These are phyloP conservation scores for Chenopodium suecicum DNA, from an alignment of 148 eudicot genomes.

Conservation along the genomic window DNA sequence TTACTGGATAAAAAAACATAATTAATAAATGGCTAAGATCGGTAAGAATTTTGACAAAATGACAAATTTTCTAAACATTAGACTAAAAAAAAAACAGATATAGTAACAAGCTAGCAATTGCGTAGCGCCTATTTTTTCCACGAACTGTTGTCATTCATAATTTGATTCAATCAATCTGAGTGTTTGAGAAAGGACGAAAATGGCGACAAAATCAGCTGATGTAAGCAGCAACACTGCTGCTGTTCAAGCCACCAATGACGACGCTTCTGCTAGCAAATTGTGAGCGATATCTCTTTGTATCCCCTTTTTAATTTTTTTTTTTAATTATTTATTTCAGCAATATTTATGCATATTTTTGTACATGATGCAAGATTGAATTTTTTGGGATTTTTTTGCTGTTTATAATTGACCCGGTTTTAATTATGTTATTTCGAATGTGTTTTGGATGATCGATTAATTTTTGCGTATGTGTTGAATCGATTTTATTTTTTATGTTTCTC, in stretches of 20 bases:
- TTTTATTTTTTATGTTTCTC: not conserved
- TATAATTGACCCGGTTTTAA: not conserved
- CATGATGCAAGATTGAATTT: not conserved
- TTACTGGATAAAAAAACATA: too few species aligned
- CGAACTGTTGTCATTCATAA: too few species aligned
- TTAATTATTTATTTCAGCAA: not conserved
- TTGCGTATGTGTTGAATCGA: not conserved
- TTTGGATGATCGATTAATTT: not conserved
- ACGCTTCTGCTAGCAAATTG: constrained; percentile 96
- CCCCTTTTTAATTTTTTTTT: too few species aligned
- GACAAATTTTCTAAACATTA: too few species aligned
- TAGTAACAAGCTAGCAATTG: too few species aligned
- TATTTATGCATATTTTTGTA: not conserved
- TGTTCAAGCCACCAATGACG: constrained; percentile 97
- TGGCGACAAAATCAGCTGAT: constrained; percentile 52
- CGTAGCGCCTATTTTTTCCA: too few species aligned
- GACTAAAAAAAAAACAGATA: too few species aligned
- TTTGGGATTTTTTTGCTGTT: not conserved
- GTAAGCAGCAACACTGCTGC: constrained; percentile 75
- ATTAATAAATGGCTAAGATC: too few species aligned
- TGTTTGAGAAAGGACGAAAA: constrained; percentile 10
- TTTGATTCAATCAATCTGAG: not conserved
- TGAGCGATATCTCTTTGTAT: constrained; percentile 11
- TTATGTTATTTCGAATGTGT: not conserved
- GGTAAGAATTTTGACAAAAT: too few species aligned